Base-by-base conservation (phyloP, 345 rosid species). In the Salix koriyanagi region DNA sequence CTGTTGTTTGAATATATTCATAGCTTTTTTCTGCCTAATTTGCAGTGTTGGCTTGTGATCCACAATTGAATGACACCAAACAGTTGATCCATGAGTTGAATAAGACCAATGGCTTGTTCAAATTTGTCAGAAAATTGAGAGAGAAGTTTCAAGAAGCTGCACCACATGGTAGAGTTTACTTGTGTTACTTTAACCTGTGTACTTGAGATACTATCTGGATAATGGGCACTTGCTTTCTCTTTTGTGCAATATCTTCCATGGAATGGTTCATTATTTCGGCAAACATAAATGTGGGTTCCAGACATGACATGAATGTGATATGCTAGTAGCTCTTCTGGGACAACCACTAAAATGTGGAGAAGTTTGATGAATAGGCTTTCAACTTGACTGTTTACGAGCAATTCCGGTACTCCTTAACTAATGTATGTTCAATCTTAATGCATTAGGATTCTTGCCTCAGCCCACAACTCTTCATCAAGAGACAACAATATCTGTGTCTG, bases 111-210 rank as follows among this genome's bases (percentile, higher is more conserved):
- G 95, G 88, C 83, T 82, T 93, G 42, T 96, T 89, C 85, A 87
- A 84, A 84, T 93, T 91, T 86, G 97, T 93, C 73, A 87, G 92
- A 79, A 83, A 83, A 76, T 89, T 92, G 94, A 93, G 98, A 87
- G 82, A 85, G 69, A 89, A 77, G 87, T 96, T 96, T 87, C 87
- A 79, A 79, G 90, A 91, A 89, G 79, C 89, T 70, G 90, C 88
- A 39, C 76, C 76, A 56, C 75, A 73, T 76, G 97, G 98, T 96
- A 87, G 52, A 28, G 73, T 11, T 44, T 32, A 37, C 60, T 41
- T 41, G 64, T 21, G 26, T 70, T 25, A 21, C 82, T 54, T 69
- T 42, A 64, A 61, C 60, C 72, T 71, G 7, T 54, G 14, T 77
- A n/a, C 64, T 75, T 73, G 46, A n/a, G 61, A 62, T 56, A 37